These are phyloP conservation scores for Podila clonocystis DNA, from an alignment of 192 early-diverging fungal species.

Conservation along the genomic window DNA sequence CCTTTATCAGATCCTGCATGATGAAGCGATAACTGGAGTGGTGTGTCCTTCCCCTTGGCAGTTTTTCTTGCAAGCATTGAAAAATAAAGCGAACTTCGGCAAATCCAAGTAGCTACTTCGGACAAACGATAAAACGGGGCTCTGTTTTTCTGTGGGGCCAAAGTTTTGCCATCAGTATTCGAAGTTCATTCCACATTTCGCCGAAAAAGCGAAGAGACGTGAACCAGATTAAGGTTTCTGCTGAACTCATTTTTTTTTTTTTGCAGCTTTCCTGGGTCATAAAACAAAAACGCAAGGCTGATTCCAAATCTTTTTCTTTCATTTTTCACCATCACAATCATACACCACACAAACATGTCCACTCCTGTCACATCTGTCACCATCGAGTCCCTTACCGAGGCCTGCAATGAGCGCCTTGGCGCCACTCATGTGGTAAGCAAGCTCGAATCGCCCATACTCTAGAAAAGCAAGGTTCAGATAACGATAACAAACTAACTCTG, in stretches of 20 bases:
- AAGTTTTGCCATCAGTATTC: neutral
- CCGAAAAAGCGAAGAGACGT: neutral
- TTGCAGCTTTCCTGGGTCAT: neutral
- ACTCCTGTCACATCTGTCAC: slow-evolving; percentile 40
- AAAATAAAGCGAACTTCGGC: no score
- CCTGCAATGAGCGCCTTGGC: slow-evolving; percentile 32
- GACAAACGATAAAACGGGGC: neutral
- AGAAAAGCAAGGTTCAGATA: no score
- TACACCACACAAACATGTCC: slow-evolving; percentile 11
- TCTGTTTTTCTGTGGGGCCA: neutral
- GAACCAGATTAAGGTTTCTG: neutral
- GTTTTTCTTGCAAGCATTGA: no score
- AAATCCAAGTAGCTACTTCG: no score
- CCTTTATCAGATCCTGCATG: neutral
- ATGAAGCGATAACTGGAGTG: neutral
- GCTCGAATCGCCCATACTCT: neutral
- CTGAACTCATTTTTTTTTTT: slow-evolving; percentile 1
- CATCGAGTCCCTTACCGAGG: slow-evolving; percentile 43
- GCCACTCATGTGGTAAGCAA: slow-evolving; percentile 45
- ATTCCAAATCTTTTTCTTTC: neutral
- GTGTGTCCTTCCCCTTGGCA: neutral
- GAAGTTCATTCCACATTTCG: neutral
- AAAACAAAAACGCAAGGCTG: neutral
- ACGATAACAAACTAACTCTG: neutral
- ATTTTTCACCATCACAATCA: neutral